Percentiles rank a stretch among this genome's conserved stretches.
Evolutionary conservation across 192 early-diverging fungal genomes (phyloP).

Genomic region (Entomortierella beljakovae): DNA sequence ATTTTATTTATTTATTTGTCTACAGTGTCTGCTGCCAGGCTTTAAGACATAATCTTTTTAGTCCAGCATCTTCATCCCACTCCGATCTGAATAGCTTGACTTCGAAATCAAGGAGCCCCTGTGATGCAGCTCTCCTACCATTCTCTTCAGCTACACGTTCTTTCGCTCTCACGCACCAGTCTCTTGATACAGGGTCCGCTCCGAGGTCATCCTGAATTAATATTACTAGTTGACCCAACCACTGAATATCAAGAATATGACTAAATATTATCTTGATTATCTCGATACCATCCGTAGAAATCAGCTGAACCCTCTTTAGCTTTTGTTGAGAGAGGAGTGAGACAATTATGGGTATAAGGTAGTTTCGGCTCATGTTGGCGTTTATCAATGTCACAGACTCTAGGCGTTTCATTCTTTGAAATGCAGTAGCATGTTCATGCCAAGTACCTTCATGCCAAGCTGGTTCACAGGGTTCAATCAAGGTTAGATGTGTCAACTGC

Average conservation of each 20-base stretch:
- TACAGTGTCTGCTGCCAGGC: conserved; percentile 18
- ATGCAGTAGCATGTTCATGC: conserved; percentile 26
- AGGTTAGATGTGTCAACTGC: conserved; percentile 9
- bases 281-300: conserved; percentile 23
- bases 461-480: conserved; percentile 31
- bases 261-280: conserved; percentile 8
- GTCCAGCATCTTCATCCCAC: conserved; percentile 34
- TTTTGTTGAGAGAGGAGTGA: conserved; percentile 7
- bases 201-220: conserved; percentile 30
- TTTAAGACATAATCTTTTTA: conserved; percentile 25
- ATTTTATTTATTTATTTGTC: neutral
- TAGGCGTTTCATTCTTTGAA: conserved; percentile 15
- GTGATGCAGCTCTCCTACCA: neutral
- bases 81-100: conserved; percentile 10
- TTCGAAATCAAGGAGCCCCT: neutral
- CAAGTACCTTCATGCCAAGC: conserved; percentile 36
- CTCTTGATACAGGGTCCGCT: conserved; percentile 8
- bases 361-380: conserved; percentile 22
- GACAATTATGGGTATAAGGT: conserved; percentile 23
- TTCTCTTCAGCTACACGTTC: neutral
- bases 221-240: conserved; percentile 9
- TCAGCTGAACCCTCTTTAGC: conserved; percentile 4
- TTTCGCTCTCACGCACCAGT: conserved; percentile 10
- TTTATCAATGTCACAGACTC: conserved; percentile 27
- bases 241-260: conserved; percentile 21